These are phyloP conservation scores for Cnidoscolus chayamansa DNA, from an alignment of 441 rosid species.

Conservation along the genomic window DNA sequence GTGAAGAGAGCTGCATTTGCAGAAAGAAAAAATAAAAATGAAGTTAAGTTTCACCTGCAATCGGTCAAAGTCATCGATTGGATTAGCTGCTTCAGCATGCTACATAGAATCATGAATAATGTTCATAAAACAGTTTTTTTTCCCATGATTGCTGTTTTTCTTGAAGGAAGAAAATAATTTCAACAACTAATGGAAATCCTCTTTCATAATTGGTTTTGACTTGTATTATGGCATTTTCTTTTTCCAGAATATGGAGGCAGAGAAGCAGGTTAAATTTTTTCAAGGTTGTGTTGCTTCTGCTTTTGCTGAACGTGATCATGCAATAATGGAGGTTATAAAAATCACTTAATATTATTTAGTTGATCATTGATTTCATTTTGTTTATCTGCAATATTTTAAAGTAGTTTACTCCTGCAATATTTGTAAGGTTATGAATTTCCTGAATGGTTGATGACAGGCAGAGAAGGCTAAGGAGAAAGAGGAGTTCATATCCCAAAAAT, in stretches of 20 bases:
- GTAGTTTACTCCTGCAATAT: constrained; percentile 10
- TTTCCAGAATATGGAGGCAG: constrained; percentile 78
- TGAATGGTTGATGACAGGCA: constrained; percentile 51
- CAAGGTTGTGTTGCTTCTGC: constrained; percentile 97
- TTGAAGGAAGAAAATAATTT: not conserved
- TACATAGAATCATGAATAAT: not conserved
- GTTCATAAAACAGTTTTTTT: not conserved
- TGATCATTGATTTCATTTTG: constrained; percentile 5
- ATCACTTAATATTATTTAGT: constrained; percentile 13
- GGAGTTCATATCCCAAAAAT: constrained; percentile 62
- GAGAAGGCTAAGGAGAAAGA: constrained; percentile 93
- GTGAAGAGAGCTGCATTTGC: not conserved
- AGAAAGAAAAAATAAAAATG: not conserved
- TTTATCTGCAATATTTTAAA: not conserved
- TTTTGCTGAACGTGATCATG: constrained; percentile 92
- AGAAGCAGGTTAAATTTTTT: constrained; percentile 92
- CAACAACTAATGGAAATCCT: not conserved
- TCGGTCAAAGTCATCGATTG: not conserved
- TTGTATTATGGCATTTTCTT: constrained; percentile 11
- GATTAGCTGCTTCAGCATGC: constrained; percentile 2
- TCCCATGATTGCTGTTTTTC: not conserved
- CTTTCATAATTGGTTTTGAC: constrained; percentile 11
- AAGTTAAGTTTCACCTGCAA: constrained; percentile 2
- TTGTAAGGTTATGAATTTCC: constrained; percentile 14
- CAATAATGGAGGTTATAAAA: constrained; percentile 80